Evolutionary conservation across 2,329 filamentous ascomycete genomes (phyloP).

Genomic region (Penicillium hesseltinei): DNA sequence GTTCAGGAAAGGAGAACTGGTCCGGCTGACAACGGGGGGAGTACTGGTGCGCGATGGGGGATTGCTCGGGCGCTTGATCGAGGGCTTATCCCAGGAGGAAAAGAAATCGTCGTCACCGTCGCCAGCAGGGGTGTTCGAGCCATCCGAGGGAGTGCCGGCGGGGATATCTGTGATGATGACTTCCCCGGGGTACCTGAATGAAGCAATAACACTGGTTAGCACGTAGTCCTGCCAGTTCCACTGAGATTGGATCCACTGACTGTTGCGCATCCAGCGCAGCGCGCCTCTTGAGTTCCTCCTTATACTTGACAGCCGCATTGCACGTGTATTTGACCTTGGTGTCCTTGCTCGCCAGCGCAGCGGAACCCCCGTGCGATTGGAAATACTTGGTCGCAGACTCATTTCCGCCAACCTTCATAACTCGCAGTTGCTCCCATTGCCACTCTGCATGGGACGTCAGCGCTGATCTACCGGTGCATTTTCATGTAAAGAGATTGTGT

Average conservation of each 20-base stretch:
- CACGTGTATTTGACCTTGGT: conserved; percentile 96
- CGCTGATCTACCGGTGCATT: not conserved
- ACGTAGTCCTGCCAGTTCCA: not conserved
- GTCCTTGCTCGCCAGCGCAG: conserved; percentile 93
- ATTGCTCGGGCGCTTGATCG: conserved; percentile 93
- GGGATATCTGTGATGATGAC: conserved; percentile 77
- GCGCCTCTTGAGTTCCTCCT: conserved; percentile 88
- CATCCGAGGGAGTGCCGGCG: conserved; percentile 60
- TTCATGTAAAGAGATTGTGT: not conserved
- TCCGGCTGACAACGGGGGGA: conserved; percentile 75
- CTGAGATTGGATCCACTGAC: conserved; percentile 53
- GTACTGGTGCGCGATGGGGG: conserved; percentile 87
- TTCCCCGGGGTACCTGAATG: conserved; percentile 71
- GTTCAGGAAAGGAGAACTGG: conserved; percentile 85
- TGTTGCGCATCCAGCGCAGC: conserved; percentile 79
- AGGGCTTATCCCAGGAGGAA: conserved; percentile 97
- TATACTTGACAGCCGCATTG: conserved; percentile 92
- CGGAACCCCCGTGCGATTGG: conserved; percentile 90
- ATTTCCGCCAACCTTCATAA: conserved; percentile 98
- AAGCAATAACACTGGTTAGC: conserved; percentile 13
- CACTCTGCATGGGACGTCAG: conserved; percentile 61
- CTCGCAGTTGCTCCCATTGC: conserved; percentile 97
- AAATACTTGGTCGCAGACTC: conserved; percentile 98
- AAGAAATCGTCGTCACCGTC: conserved; percentile 94
- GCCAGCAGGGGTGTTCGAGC: conserved; percentile 71